These are phyloP conservation scores for Cercospora sp. DNA, from an alignment of 2,329 filamentous ascomycete species.

Conservation along the genomic window DNA sequence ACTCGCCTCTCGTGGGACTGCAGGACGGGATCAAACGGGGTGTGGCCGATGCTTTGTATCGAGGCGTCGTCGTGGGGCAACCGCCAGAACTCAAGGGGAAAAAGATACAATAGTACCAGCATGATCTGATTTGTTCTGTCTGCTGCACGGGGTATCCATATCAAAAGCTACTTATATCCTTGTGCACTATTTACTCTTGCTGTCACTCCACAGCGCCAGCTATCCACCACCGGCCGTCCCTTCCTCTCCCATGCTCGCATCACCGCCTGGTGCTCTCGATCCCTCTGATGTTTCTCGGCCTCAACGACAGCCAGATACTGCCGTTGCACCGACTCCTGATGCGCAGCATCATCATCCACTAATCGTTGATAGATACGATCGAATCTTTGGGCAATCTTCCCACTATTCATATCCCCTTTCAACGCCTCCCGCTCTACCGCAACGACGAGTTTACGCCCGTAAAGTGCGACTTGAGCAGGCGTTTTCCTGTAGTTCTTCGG, in stretches of 20 bases:
- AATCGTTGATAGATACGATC: not conserved
- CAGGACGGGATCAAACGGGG: constrained; percentile 61
- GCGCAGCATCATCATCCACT: not conserved
- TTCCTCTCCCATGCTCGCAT: constrained; percentile 4
- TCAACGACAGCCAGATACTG: not conserved
- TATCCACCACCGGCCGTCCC: not conserved
- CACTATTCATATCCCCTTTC: not conserved
- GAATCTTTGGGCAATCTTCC: not conserved
- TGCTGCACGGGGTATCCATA: not conserved
- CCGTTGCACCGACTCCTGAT: not conserved
- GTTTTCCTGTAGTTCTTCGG: not conserved
- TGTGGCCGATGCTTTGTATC: constrained; percentile 45
- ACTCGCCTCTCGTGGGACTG: constrained; percentile 65
- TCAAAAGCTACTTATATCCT: not conserved
- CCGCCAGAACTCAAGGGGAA: constrained; percentile 39
- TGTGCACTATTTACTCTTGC: not conserved
- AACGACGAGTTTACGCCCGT: not conserved
- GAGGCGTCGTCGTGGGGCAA: constrained; percentile 40
- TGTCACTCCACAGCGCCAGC: constrained; percentile 1
- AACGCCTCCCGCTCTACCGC: not conserved
- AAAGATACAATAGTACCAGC: constrained; percentile 24
- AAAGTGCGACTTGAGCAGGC: not conserved
- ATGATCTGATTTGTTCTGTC: not conserved
- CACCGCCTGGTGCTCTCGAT: not conserved
- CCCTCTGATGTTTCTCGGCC: not conserved